Conservation (phyloP, 768 basidiomycete genomes). For the Dioszegia aurantiaca region DNA sequence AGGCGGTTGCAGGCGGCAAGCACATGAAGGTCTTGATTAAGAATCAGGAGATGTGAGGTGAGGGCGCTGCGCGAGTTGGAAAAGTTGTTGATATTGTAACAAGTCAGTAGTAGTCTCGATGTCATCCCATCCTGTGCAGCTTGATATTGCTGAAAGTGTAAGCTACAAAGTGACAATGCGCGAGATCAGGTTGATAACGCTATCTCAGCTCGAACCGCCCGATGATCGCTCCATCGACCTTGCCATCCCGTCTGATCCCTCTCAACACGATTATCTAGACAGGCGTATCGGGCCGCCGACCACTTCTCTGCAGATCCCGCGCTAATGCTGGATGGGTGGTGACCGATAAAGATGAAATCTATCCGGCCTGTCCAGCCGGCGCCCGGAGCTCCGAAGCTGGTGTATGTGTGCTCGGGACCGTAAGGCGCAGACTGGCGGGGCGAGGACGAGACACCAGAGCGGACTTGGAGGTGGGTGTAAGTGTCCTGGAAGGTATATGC, state of each 20-base stretch:
- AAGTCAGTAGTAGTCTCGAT: too few relatives aligned
- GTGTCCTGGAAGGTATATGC: slow-evolving; percentile 17
- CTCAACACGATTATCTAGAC: slow-evolving; percentile 36
- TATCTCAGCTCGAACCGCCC: slow-evolving; percentile 20
- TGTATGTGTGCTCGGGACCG: slow-evolving; percentile 30
- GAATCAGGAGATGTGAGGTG: slow-evolving; percentile 35
- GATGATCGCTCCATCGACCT: slow-evolving; percentile 42
- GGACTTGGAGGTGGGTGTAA: slow-evolving; percentile 24
- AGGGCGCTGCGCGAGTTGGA: too few relatives aligned
- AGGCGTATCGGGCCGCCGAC: slow-evolving; percentile 23
- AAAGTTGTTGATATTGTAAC: too few relatives aligned
- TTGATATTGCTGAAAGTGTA: too few relatives aligned
- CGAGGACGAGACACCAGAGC: background rate
- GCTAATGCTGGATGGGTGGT: background rate
- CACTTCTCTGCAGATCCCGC: slow-evolving; percentile 18
- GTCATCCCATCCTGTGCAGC: too few relatives aligned
- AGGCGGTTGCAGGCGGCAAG: slow-evolving; percentile 37
- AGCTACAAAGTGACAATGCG: too few relatives aligned
- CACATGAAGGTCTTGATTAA: slow-evolving; percentile 44
- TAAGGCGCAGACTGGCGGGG: slow-evolving; percentile 26
- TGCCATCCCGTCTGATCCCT: slow-evolving; percentile 28
- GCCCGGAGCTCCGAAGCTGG: slow-evolving; percentile 27
- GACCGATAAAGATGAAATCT: slow-evolving; percentile 32
- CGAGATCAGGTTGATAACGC: slow-evolving; percentile 6
- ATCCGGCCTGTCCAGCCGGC: slow-evolving; percentile 18